These are phyloP conservation scores for Leucogyrophana mollusca DNA, from an alignment of 768 basidiomycete genomes.

Conservation along the genomic window DNA sequence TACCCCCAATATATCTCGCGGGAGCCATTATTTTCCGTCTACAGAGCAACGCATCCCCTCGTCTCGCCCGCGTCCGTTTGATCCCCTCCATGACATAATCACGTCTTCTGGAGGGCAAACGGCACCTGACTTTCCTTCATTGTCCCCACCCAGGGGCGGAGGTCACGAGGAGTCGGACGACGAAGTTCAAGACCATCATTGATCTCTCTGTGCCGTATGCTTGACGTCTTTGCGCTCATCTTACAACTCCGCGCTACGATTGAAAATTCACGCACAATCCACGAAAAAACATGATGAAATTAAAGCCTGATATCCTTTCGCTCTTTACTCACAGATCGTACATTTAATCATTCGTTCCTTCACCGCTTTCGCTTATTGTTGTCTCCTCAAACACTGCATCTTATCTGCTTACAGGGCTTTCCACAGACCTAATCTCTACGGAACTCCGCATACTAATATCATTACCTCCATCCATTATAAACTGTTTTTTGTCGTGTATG, in stretches of 20 bases:
- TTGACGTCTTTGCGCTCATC: conserved; percentile 2
- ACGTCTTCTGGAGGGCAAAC: conserved; percentile 14
- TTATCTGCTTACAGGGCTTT: conserved; percentile 2
- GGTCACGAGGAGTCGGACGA: conserved; percentile 19
- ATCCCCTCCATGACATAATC: conserved; percentile 18
- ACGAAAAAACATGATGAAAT: conserved; percentile 25
- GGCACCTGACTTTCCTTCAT: conserved; percentile 12
- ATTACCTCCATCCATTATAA: conserved; percentile 14
- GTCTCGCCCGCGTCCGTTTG: conserved; percentile 5
- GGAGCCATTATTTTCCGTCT: conserved; percentile 11
- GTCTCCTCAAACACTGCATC: conserved; percentile 8
- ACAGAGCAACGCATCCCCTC: conserved; percentile 6
- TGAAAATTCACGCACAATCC: conserved; percentile 15
- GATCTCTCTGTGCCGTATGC: conserved; percentile 20
- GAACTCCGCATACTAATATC: conserved; percentile 13
- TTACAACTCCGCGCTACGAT: conserved; percentile 17
- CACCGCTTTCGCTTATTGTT: conserved; percentile 20
- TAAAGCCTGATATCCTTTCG: not conserved
- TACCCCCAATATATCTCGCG: conserved; percentile 8
- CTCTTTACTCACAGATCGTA: conserved; percentile 13
- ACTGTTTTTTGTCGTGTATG: conserved; percentile 11
- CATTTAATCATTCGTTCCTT: conserved; percentile 17
- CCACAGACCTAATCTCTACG: conserved; percentile 9
- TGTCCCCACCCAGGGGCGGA: conserved; percentile 12
- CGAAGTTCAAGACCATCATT: conserved; percentile 9